Percentiles rank a stretch among this genome's conserved stretches.
These are phyloP conservation scores for Hanseniaspora singularis DNA, from an alignment of 805 yeast species.

Conservation along the genomic window DNA sequence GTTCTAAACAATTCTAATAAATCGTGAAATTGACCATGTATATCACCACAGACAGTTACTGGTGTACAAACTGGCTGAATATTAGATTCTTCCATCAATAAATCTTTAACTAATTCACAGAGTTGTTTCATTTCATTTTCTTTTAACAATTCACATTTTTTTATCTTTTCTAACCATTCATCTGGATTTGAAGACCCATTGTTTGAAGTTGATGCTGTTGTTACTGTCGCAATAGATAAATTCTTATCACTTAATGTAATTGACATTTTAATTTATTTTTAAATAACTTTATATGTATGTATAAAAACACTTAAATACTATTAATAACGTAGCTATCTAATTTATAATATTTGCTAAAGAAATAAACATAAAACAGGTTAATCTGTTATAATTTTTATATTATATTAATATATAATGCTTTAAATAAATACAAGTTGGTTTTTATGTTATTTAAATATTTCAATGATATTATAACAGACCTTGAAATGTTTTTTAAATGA, in stretches of 20 bases:
- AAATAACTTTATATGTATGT: background rate
- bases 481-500: no score
- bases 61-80: conserved; percentile 94
- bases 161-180: conserved; percentile 88
- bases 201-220: conserved; percentile 5
- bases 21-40: conserved; percentile 94
- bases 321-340: background rate
- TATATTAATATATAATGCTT: no score
- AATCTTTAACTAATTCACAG: conserved; percentile 86
- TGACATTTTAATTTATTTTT: conserved; percentile 3
- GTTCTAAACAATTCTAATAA: conserved; percentile 83
- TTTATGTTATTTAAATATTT: no score
- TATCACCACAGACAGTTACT: conserved; percentile 94
- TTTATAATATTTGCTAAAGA: no score
- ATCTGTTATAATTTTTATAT: no score
- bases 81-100: conserved; percentile 79
- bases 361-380: no score
- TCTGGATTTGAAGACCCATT: conserved; percentile 58
- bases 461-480: no score
- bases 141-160: conserved; percentile 67
- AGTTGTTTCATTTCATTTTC: conserved; percentile 69
- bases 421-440: no score
- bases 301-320: background rate
- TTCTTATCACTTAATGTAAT: conserved; percentile 7
- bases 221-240: background rate